Base-by-base conservation (phyloP, 2,329 filamentous ascomycete genomes). In the Neofusicoccum umdonicola region DNA sequence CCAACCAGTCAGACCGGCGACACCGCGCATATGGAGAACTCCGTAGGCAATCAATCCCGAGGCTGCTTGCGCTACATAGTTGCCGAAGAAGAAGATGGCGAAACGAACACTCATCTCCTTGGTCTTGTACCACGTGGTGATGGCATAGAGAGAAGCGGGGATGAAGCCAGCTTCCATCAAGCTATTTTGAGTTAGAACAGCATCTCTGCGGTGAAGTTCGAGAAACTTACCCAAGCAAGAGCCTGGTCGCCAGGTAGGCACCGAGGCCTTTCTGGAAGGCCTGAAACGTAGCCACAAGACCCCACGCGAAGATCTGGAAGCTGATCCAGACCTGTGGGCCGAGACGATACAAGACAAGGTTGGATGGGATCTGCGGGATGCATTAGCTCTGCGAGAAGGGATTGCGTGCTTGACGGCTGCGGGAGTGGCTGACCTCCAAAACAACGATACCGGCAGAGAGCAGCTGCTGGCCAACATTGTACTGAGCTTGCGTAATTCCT, bases 1-100 rank as follows among this genome's bases (percentile, higher is more conserved):
- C 77, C 77, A 79, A 0, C 77, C 77, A 6, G 68, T 63, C 17
- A 76, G 73, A 0, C 76, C 85, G 9, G 80, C 81, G 3, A 83
- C 82, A 35, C 80, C 78, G 69, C 89, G 85, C 67, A 89, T 83
- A 68, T 90, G 89, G 19, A 78, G 79, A 67, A 90, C 89, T 1
- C 76, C 76, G 66, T 82, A 85, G 0, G 87, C 86, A 0, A 89
- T 77, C 17, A 89, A 77, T 11, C 86, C 86, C 51, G 85, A 85
- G 71, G 88, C 88, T 1, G 86, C 86, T 22, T 84, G 84, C 0
- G 86, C 85, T 12, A 87, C 73, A 7, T 83, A 82, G 2, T 84
- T 84, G 35, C 83, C 84, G 48, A 81, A 85, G 69, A 85, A 88
- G 70, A 88, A 88, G 6, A 88, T 77, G 6, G 85, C 83, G 52